phyloP scores from a whole-genome alignment of 495 filamentous ascomycete species.

The Recurvomyces mirabilis region DNA sequence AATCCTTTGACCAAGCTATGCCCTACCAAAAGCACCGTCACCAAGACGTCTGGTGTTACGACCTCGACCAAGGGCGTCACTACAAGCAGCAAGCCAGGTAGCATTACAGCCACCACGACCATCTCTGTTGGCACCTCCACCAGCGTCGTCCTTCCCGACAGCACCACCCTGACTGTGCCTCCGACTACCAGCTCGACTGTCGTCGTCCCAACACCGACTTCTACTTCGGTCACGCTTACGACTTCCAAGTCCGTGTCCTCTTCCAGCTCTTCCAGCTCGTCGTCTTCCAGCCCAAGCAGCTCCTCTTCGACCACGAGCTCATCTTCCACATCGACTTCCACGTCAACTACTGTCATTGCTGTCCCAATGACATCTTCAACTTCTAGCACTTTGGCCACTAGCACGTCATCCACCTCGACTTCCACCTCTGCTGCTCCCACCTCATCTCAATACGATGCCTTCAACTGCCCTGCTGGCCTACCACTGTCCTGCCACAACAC shows the following conservation, averaged over 20 bases:
- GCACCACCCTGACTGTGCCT: not conserved
- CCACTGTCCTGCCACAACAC: conserved; percentile 49
- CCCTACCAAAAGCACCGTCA: conserved; percentile 1
- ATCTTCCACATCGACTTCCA: no score
- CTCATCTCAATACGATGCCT: not conserved
- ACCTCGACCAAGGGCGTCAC: conserved; percentile 2
- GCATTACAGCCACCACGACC: not conserved
- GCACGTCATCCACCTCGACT: no score
- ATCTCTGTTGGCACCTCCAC: conserved; percentile 2
- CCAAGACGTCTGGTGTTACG: not conserved
- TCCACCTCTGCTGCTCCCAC: no score
- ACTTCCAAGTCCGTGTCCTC: not conserved
- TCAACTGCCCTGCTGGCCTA: conserved; percentile 24
- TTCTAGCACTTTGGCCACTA: no score
- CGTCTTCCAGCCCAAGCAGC: not conserved
- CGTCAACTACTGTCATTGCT: no score
- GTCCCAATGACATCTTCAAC: no score
- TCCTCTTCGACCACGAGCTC: not conserved
- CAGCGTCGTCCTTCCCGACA: not conserved
- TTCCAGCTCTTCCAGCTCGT: not conserved
- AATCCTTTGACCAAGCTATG: conserved; percentile 1
- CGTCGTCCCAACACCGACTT: not conserved
- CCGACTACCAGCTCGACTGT: not conserved
- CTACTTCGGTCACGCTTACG: not conserved
- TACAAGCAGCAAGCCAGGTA: not conserved